Evolutionary conservation across 2,329 filamentous ascomycete species (phyloP).

Genomic region (Ceratocystis cubensis): DNA sequence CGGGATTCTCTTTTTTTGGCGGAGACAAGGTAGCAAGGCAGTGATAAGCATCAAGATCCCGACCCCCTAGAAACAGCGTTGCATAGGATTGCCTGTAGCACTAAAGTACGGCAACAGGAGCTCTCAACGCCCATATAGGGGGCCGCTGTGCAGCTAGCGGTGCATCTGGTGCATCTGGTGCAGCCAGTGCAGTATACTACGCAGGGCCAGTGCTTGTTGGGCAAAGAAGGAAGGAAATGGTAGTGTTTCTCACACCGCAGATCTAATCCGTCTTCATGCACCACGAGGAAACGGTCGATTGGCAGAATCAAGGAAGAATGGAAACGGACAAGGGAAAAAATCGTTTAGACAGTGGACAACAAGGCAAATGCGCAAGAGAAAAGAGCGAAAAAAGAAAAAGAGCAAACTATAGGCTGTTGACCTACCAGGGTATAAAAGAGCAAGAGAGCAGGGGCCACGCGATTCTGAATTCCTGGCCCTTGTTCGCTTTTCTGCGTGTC

Average conservation of each 20-base stretch:
- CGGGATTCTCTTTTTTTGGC: background rate
- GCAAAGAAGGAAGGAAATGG: background rate
- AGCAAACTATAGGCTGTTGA: background rate
- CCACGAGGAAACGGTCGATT: background rate
- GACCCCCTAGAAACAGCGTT: background rate
- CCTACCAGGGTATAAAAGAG: background rate
- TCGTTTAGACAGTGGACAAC: background rate
- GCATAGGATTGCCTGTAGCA: conserved; percentile 1
- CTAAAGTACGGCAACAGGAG: background rate
- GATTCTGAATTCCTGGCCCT: background rate
- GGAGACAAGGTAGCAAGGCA: background rate
- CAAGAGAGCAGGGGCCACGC: background rate
- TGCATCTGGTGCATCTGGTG: no score
- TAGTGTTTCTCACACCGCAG: background rate
- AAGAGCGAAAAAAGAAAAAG: background rate
- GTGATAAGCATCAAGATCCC: background rate
- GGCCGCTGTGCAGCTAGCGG: no score
- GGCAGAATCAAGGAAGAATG: background rate
- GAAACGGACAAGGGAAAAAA: background rate
- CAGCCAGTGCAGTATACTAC: background rate
- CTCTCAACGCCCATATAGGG: background rate
- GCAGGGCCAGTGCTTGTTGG: background rate
- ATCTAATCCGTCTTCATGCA: background rate
- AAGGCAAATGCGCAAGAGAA: background rate
- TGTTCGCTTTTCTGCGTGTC: background rate